Base-by-base conservation (phyloP, 2,329 filamentous ascomycete species). In the Ophiocordyceps camponoti-leonardi region DNA sequence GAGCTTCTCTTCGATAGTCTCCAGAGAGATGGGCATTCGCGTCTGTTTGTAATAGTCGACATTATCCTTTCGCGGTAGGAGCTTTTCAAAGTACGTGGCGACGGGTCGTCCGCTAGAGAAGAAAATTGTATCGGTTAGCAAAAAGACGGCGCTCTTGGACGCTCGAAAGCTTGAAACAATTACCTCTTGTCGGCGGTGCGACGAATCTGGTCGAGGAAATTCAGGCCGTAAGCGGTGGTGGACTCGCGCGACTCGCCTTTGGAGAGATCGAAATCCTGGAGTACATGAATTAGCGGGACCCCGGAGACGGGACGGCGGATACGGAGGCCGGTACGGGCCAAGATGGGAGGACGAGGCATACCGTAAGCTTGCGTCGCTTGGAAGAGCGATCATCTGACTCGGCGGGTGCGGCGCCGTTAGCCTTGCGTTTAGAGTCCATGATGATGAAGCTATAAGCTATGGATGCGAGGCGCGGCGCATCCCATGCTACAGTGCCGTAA, bases 101-200 rank as follows among this genome's bases (percentile, higher is more conserved):
- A 94, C 82, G 10, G 72, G 72, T 42, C 84, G 83, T 49, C 84
- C 83, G 65, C 78, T 83, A n/a, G 48, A 5, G 26, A 31, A 44
- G 48, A 6, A 35, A 31, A 44, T 41, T n/a, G 48, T 45, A 18
- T 7, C 22, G 22, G 50, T 57, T 48, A 58, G 54, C 11, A 30
- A 6, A n/a, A n/a, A 6, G 12, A 20, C 4, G n/a, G 10, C 16
- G 23, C 14, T n/a, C n/a, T n/a, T n/a, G n/a, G n/a, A 31, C 22
- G 35, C 6, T 4, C 8, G 6, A n/a, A 16, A n/a, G 16, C 16
- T 10, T 10, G 16, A 10, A n/a, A 13, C 75, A 56, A n/a, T n/a
- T 71, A 90, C 85, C 74, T 84, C 67, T 93, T 93, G 61, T 93
- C 86, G 50, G 78, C 77, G 20, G 84, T 86, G 51, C 76, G 72